phyloP scores from a whole-genome alignment of 768 basidiomycete species.

The Trametes elegans region DNA sequence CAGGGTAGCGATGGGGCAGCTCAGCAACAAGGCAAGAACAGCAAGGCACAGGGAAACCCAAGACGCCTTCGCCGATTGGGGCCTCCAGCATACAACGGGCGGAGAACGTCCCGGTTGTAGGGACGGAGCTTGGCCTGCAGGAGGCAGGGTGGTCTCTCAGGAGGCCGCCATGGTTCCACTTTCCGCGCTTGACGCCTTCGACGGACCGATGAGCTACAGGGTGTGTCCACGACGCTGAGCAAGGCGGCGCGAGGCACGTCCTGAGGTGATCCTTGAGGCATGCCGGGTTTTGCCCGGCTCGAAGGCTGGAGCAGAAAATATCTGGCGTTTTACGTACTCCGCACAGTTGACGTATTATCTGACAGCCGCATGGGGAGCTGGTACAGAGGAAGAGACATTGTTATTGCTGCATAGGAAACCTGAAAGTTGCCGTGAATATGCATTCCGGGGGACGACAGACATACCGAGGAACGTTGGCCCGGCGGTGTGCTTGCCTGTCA shows the following conservation, averaged over 20 bases:
- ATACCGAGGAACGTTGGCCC: neutral
- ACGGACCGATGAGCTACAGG: conserved; percentile 1
- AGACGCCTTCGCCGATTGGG: no score
- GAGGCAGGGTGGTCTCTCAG: neutral
- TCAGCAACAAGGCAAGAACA: neutral
- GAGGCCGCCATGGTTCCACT: neutral
- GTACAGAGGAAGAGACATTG: no score
- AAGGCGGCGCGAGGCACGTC: conserved; percentile 10
- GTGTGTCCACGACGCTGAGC: conserved; percentile 7
- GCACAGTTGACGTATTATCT: neutral
- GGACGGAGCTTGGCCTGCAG: conserved; percentile 9
- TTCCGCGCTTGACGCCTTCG: neutral
- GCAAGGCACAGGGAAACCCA: neutral
- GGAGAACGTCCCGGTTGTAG: neutral
- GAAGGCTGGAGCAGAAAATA: neutral
- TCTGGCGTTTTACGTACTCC: conserved; percentile 12
- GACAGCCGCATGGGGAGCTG: no score
- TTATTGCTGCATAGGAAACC: neutral
- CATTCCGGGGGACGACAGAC: neutral
- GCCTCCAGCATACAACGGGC: neutral
- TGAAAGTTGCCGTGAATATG: neutral
- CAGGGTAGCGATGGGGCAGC: no score
- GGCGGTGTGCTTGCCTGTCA: neutral
- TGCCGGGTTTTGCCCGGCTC: neutral
- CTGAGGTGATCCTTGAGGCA: conserved; percentile 16